A percentile compares a stretch with the other conserved stretches of the same genome.
Evolutionary conservation across 306 rosid species (phyloP).

Genomic region (Cicer pinnatifidum): DNA sequence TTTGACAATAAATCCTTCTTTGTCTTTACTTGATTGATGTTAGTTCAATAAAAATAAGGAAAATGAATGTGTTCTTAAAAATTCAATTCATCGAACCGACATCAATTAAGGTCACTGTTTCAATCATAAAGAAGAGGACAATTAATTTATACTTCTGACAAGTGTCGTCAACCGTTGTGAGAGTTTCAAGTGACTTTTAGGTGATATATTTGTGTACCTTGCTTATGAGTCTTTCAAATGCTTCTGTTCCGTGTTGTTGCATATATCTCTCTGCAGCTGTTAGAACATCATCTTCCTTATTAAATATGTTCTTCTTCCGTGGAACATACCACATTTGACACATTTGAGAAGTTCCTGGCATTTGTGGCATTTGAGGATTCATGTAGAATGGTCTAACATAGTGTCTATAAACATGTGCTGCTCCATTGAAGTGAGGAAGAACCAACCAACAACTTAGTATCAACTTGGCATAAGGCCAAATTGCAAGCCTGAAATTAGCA

Average conservation of each 20-base stretch:
- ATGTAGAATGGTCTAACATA: constrained; percentile 78
- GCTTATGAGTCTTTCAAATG: constrained; percentile 78
- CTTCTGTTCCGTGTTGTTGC: constrained; percentile 80
- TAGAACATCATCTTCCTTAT: constrained; percentile 70
- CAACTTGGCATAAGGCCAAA: constrained; percentile 88
- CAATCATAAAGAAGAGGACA: too few relatives aligned
- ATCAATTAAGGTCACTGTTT: too few relatives aligned
- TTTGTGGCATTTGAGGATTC: constrained; percentile 69
- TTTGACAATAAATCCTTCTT: too few relatives aligned
- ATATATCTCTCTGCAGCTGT: constrained; percentile 82
- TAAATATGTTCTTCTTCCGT: constrained; percentile 60
- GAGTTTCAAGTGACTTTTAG: not conserved
- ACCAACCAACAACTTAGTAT: constrained; percentile 86
- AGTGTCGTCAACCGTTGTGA: too few relatives aligned
- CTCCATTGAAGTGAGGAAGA: constrained; percentile 89
- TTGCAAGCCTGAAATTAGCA: constrained; percentile 63
- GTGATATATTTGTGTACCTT: constrained; percentile 52
- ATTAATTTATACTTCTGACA: too few relatives aligned
- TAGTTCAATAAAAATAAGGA: too few relatives aligned
- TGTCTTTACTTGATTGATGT: too few relatives aligned
- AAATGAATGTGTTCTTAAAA: too few relatives aligned
- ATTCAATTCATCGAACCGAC: too few relatives aligned
- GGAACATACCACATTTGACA: constrained; percentile 91
- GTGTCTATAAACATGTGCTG: constrained; percentile 78
- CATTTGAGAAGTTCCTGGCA: constrained; percentile 50